Evolutionary conservation across 371 early-diverging fungal species (phyloP), one percentile per base, ranked within the genome.

Genomic region (Umbelopsis sp.): DNA sequence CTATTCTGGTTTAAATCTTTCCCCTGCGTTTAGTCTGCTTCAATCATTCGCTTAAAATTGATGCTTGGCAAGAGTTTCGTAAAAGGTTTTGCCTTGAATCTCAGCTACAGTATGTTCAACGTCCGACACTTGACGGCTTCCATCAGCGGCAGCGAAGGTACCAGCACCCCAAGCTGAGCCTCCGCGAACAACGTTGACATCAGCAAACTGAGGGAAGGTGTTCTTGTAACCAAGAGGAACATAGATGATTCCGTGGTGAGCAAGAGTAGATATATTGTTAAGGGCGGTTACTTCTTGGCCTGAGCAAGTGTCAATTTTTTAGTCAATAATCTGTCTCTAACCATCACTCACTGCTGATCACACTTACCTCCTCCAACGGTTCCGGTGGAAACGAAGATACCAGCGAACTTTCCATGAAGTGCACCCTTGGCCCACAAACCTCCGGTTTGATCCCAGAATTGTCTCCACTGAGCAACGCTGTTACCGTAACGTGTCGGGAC

Each of bases 361-460:
- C 8, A 52, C 53, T 53, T 70, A 70, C 76, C 64, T 86, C 57
- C 57, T 16, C 57, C 57, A 1, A 57, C 65, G 53, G 74, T 71
- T 14, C 69, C 89, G 6, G 94, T 91, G 70, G 87, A 86, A 57
- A 86, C 85, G 80, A 93, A 93, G 65, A 81, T 82, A 53, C 83
- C 86, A n/a, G 77, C 86, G 25, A 86, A 78, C 69, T 87, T 87
- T 48, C 85, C 83, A 9, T 74, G 71, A 24, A 87, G 68, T 8
- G 78, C 72, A 38, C 85, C 86, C 44, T 70, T 80, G 10, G 75
- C 78, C 89, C 91, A 93, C 38, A 91, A 77, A 22, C 75, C 77
- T 41, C 93, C 93, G 11, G 92, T 91, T 6, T 81, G 74, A 76
- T 93, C 93, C 70, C 86, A 80, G 73, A 92, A 86, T 46, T 86